These are phyloP conservation scores for Kwoniella bestiolae DNA, from an alignment of 768 basidiomycete species.

Conservation along the genomic window DNA sequence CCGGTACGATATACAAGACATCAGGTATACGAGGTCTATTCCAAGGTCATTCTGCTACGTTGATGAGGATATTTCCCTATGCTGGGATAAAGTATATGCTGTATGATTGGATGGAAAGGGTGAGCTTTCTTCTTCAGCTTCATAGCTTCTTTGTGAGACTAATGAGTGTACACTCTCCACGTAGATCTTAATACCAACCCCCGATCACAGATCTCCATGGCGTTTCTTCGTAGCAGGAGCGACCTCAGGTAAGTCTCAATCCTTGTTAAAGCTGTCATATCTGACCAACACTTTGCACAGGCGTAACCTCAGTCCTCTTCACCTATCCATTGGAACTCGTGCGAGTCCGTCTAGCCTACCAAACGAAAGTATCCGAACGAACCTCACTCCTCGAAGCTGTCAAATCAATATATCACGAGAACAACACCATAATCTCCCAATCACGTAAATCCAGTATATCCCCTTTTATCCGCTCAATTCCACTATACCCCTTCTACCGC, in stretches of 20 bases:
- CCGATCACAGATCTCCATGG: constrained; percentile 72
- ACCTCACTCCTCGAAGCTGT: constrained; percentile 63
- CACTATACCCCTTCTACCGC: constrained; percentile 78
- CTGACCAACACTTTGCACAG: constrained; percentile 56
- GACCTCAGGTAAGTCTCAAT: constrained; percentile 68
- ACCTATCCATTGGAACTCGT: constrained; percentile 96
- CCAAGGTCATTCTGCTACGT: constrained; percentile 94
- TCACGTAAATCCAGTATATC: constrained; percentile 42
- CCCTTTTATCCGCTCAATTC: constrained; percentile 46
- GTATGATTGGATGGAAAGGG: constrained; percentile 84
- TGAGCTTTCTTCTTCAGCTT: constrained; percentile 59
- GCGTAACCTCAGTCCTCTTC: constrained; percentile 81
- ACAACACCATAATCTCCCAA: constrained; percentile 41
- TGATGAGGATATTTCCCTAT: constrained; percentile 93
- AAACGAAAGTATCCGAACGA: constrained; percentile 62
- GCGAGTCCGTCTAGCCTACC: constrained; percentile 92
- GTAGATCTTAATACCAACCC: constrained; percentile 86
- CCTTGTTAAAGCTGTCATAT: background rate
- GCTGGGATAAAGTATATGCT: constrained; percentile 97
- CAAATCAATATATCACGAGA: constrained; percentile 70
- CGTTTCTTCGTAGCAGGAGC: constrained; percentile 86
- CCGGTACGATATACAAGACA: constrained; percentile 65
- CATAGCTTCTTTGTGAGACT: too few species aligned
- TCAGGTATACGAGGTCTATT: constrained; percentile 77
- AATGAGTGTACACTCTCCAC: too few species aligned